phyloP scores from a whole-genome alignment of 306 rosid genomes.

The Citrullus mucosospermus region DNA sequence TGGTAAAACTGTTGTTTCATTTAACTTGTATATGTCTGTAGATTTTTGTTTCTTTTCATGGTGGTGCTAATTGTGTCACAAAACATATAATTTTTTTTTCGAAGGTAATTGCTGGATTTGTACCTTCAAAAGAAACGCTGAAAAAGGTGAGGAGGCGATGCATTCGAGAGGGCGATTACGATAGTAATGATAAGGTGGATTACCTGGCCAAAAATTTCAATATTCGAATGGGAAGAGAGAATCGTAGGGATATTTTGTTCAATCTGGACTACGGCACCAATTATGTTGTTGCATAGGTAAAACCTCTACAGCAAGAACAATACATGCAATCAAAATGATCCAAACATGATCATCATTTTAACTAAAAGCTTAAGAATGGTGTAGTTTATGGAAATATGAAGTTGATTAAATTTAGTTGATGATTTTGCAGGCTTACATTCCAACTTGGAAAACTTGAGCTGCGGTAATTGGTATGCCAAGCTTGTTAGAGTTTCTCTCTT shows the following conservation, averaged over 20 bases:
- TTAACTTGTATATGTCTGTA: background rate
- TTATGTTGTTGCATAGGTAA: conserved; percentile 43
- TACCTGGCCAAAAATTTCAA: conserved; percentile 35
- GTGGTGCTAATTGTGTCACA: conserved; percentile 9
- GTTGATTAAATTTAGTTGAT: background rate
- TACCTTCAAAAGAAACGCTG: conserved; percentile 49
- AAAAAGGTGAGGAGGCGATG: conserved; percentile 70
- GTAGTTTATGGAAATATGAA: background rate
- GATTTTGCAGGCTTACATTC: conserved; percentile 22
- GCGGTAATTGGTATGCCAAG: conserved; percentile 4
- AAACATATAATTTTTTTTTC: conserved; percentile 8
- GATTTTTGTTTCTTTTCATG: background rate
- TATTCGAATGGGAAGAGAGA: conserved; percentile 38
- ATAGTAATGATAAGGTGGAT: conserved; percentile 41
- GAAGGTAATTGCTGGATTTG: conserved; percentile 65
- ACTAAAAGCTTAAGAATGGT: background rate
- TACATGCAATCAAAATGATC: background rate
- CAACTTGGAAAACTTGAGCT: conserved; percentile 15
- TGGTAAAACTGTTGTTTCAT: conserved; percentile 39
- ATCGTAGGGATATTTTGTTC: conserved; percentile 49
- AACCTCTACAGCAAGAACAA: conserved; percentile 1
- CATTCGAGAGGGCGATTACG: conserved; percentile 59
- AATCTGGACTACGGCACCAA: conserved; percentile 41
- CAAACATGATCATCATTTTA: background rate
- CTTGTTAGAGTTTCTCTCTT: background rate